These are phyloP conservation scores for Syzygium malaccense DNA, from an alignment of 441 rosid species.

Conservation along the genomic window DNA sequence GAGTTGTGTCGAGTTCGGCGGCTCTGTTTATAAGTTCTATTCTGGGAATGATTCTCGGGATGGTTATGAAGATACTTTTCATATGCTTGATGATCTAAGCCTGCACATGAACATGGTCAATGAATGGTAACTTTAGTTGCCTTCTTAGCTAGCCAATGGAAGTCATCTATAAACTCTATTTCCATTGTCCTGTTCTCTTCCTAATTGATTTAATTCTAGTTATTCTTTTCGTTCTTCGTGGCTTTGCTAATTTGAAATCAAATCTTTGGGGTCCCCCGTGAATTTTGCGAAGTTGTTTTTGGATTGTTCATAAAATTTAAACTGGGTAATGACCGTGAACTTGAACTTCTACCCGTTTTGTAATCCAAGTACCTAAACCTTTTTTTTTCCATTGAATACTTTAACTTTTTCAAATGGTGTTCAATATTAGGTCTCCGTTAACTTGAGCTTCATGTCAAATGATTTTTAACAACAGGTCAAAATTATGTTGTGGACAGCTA, in stretches of 20 bases:
- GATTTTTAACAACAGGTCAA: background rate
- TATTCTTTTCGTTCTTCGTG: background rate
- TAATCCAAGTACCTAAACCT: no score
- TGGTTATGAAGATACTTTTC: conserved; percentile 20
- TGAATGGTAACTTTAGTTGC: background rate
- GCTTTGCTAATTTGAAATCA: background rate
- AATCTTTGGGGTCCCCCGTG: background rate
- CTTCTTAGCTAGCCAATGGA: background rate
- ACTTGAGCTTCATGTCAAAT: background rate
- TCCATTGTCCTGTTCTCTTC: background rate
- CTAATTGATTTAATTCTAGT: background rate
- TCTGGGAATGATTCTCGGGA: conserved; percentile 45
- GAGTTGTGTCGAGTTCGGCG: conserved; percentile 51
- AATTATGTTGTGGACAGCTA: background rate
- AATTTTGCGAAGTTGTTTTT: background rate
- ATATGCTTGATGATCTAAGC: conserved; percentile 33
- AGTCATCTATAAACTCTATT: background rate
- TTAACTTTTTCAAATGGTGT: background rate
- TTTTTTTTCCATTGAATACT: no score
- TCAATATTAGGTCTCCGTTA: background rate
- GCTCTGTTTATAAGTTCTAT: conserved; percentile 43
- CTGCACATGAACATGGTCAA: conserved; percentile 29
- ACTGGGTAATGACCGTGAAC: background rate
- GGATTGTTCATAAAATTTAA: background rate
- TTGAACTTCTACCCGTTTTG: background rate